Conservation (phyloP, 176 grass and related monocot species). For the Raddia distichophylla region DNA sequence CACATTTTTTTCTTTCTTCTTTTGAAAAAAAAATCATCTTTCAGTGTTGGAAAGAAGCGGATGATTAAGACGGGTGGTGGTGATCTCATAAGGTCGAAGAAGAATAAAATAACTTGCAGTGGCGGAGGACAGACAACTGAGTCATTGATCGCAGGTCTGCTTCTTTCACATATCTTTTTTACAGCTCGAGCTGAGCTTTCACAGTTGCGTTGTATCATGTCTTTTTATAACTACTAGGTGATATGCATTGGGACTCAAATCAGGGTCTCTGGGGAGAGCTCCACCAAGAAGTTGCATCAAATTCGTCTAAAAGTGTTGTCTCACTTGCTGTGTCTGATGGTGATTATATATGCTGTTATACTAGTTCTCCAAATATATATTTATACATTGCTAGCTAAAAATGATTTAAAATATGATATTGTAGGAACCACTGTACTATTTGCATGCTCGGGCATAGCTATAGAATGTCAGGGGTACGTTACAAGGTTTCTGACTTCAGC, state of each 20-base stretch:
- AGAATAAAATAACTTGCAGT: too few relatives aligned
- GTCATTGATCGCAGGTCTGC: not conserved
- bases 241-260: not conserved
- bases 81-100: too few relatives aligned
- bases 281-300: not conserved
- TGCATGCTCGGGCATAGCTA: constrained; percentile 13
- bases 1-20: too few relatives aligned
- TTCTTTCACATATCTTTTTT: constrained; percentile 7
- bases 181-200: not conserved
- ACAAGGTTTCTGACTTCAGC: too few relatives aligned
- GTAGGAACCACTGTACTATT: not conserved
- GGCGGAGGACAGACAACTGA: too few relatives aligned
- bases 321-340: constrained; percentile 1
- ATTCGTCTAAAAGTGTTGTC: constrained; percentile 1
- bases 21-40: too few relatives aligned
- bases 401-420: not conserved
- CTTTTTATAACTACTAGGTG: not conserved
- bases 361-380: not conserved
- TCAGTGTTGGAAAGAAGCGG: too few relatives aligned
- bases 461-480: too few relatives aligned
- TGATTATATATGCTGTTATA: not conserved
- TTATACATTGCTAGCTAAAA: not conserved
- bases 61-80: too few relatives aligned
- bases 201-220: not conserved
- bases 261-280: not conserved